Evolutionary conservation across 148 eudicot genomes (phyloP).

Genomic region (Rhododendron griersonianum): DNA sequence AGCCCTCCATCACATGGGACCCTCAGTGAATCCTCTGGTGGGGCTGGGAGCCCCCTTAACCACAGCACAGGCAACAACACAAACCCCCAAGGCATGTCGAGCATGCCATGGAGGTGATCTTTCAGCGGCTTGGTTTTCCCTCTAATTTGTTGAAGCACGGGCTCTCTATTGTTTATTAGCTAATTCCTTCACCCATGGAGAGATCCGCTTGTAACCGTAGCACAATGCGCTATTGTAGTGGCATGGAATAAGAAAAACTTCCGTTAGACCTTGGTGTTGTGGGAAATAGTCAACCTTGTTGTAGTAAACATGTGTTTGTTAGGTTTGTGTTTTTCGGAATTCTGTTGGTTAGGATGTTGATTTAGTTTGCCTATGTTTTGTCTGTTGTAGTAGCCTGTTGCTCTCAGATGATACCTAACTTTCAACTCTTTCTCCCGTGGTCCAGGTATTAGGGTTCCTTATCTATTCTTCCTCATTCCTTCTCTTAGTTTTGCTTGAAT

Average conservation of each 20-base stretch:
- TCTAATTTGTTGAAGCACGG: conserved; percentile 2
- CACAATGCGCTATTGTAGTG: conserved; percentile 9
- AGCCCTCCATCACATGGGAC: conserved; percentile 73
- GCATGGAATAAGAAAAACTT: conserved; percentile 15
- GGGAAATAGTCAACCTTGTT: conserved; percentile 5
- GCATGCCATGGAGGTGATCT: conserved; percentile 69
- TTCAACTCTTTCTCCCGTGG: background rate
- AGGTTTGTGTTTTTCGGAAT: background rate
- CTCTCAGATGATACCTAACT: background rate
- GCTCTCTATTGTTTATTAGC: conserved; percentile 2
- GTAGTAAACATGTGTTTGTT: background rate
- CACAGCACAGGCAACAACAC: conserved; percentile 49
- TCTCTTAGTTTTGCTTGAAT: background rate
- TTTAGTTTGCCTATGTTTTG: background rate
- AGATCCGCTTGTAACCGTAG: background rate
- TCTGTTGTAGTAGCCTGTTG: background rate
- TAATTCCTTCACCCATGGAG: background rate
- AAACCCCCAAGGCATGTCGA: conserved; percentile 39
- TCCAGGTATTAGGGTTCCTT: background rate
- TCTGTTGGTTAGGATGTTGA: background rate
- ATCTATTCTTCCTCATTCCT: background rate
- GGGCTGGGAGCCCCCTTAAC: conserved; percentile 70
- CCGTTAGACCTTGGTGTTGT: background rate
- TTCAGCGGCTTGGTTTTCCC: background rate
- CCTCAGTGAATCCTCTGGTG: conserved; percentile 70